Percentiles rank a stretch among this genome's conserved stretches.
Evolutionary conservation across 2,329 filamentous ascomycete genomes (phyloP).

Genomic region (Lizonia empirigonia): DNA sequence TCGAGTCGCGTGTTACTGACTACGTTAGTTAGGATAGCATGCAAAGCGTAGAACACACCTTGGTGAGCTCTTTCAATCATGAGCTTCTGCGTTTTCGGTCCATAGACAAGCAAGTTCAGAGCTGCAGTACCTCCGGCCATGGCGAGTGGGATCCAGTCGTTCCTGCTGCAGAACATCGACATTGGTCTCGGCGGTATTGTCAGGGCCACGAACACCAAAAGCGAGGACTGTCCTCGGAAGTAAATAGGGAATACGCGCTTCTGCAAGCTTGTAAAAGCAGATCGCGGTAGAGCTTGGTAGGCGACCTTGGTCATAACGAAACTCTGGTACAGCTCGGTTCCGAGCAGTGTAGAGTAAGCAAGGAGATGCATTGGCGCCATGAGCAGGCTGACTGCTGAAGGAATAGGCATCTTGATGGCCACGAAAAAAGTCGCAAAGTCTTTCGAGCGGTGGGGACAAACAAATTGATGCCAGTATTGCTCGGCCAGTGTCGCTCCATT

Average conservation of each 20-base stretch:
- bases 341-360: constrained; percentile 49
- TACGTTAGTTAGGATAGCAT: constrained; percentile 1
- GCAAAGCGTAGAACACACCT: constrained; percentile 22
- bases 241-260: constrained; percentile 51
- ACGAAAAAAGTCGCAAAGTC: neutral
- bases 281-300: constrained; percentile 43
- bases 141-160: constrained; percentile 34
- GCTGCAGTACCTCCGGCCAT: constrained; percentile 40
- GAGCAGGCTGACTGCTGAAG: constrained; percentile 1
- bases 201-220: constrained; percentile 42
- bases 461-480: neutral
- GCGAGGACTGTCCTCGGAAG: constrained; percentile 46
- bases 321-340: constrained; percentile 49
- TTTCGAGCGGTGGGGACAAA: neutral
- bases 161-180: constrained; percentile 30
- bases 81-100: constrained; percentile 40
- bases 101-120: constrained; percentile 47
- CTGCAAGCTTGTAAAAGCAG: constrained; percentile 49
- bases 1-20: constrained; percentile 27
- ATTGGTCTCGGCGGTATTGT: constrained; percentile 45
- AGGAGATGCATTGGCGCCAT: constrained; percentile 47
- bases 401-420: constrained; percentile 5
- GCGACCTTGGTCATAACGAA: constrained; percentile 52
- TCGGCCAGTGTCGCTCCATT: neutral
- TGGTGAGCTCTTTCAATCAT: constrained; percentile 46